These are phyloP conservation scores for Vaccinium myrtillus DNA, from an alignment of 148 eudicot genomes.

Conservation along the genomic window DNA sequence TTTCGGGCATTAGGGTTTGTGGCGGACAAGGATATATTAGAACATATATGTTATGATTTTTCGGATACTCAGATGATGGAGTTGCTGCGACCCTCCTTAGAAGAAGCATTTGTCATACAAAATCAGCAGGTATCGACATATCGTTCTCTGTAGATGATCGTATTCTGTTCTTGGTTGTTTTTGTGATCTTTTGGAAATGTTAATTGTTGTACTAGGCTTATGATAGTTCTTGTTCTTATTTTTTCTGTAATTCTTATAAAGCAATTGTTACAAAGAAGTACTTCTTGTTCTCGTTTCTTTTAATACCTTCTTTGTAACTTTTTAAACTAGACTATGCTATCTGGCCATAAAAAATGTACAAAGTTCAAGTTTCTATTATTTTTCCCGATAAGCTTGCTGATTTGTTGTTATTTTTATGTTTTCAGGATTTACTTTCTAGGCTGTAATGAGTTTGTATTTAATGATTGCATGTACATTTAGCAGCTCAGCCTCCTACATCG, in stretches of 20 bases:
- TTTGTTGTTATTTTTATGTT: neutral
- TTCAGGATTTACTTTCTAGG: neutral
- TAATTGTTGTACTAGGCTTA: neutral
- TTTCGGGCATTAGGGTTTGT: slow-evolving; percentile 97
- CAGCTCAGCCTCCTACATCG: neutral
- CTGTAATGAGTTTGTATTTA: neutral
- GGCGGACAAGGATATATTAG: slow-evolving; percentile 96
- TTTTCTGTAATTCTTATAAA: neutral
- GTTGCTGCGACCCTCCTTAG: slow-evolving; percentile 90
- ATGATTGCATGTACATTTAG: neutral
- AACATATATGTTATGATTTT: slow-evolving; percentile 96
- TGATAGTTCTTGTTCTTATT: neutral
- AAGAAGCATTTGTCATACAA: slow-evolving; percentile 99
- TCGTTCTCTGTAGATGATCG: neutral
- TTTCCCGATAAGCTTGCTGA: neutral
- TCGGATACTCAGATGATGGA: slow-evolving; percentile 98
- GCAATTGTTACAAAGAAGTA: no score
- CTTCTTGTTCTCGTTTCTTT: neutral
- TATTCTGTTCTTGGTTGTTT: neutral
- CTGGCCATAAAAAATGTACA: neutral
- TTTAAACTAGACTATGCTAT: neutral
- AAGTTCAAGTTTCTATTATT: neutral
- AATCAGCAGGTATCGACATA: slow-evolving; percentile 58
- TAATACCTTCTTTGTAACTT: neutral
- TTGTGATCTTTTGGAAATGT: neutral